Conservation (phyloP, 768 basidiomycete genomes). For the Paxillus rubicundulus region DNA sequence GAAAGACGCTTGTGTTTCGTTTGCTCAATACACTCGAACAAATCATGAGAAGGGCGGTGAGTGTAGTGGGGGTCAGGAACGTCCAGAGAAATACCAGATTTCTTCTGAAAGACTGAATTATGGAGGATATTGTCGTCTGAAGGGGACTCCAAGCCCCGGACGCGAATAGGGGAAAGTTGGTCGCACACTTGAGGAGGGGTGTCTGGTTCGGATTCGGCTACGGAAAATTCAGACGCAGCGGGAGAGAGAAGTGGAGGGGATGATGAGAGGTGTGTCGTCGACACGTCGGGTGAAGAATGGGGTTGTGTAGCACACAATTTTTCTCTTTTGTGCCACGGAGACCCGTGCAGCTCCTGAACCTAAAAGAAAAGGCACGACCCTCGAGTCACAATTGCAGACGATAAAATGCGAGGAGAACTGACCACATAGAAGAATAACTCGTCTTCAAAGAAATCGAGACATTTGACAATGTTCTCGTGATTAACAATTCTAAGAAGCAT, state of each 20-base stretch:
- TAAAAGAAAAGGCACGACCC: conserved; percentile 28
- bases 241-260: conserved; percentile 58
- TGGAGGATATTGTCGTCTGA: conserved; percentile 9
- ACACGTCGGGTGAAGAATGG: conserved; percentile 25
- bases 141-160: conserved; percentile 14
- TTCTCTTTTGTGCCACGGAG: conserved; percentile 70
- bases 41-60: conserved; percentile 81
- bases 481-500: conserved; percentile 69
- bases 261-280: conserved; percentile 26
- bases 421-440: conserved; percentile 84
- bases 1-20: conserved; percentile 74
- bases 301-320: conserved; percentile 28
- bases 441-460: conserved; percentile 84
- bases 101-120: conserved; percentile 8
- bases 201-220: conserved; percentile 40
- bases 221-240: conserved; percentile 48
- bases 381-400: conserved; percentile 2
- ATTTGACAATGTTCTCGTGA: conserved; percentile 82
- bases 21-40: conserved; percentile 95
- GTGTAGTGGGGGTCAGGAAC: conserved; percentile 45
- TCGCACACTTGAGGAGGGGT: conserved; percentile 40
- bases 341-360: conserved; percentile 92
- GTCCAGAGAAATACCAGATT: conserved; percentile 10
- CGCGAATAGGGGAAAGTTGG: conserved; percentile 21
- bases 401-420: conserved; percentile 25